Base-by-base conservation (phyloP, 2,329 filamentous ascomycete species). In the Aschersonia sp. region DNA sequence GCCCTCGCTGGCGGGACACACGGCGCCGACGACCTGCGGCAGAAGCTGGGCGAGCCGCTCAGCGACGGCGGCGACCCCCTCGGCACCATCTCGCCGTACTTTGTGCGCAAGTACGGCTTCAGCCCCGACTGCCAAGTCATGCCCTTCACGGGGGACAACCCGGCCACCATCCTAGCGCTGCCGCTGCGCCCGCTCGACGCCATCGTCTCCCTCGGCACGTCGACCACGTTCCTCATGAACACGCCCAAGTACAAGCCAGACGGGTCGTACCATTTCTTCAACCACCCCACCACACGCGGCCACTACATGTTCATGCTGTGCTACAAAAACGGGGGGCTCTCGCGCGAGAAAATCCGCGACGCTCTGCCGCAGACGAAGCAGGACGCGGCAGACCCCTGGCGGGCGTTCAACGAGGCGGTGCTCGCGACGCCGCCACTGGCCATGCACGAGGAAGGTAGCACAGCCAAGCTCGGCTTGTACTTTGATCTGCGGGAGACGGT, bases 291-390 rank as follows among this genome's bases (percentile, higher is more conserved):
- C 43, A 94, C 88, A 1, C 71, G 82, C 0, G 88, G 85, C 1
- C 77, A 96, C 51, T 96, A 94, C 75, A 97, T 98, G 92, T 97
- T 98, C 68, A 98, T 98, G 92, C 80, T 98, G 38, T 98, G 92
- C 74, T 98, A 97, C 73, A 97, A 97, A 69, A 98, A 98, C 67
- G 92, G 92, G 55, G 89, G 89, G 2, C 79, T 97, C 1, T 91
- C 92, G 2, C 84, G 92, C 43, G 92, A 98, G 63, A 82, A 85
- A 58, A 79, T 97, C 52, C 84, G 92, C 48, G 88, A 98, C 60
- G 74, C 78, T 0, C 78, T 97, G 47, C 84, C 88, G 29, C 41
- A 20, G 7, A 48, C 51, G 30, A 61, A 65, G 31, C 55, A 65
- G 2, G 3, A 7, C 7, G 35, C 35, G 4, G 73, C 82, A 48